Conservation (phyloP, 2,329 filamentous ascomycete species). For the Colletotrichum lentis region DNA sequence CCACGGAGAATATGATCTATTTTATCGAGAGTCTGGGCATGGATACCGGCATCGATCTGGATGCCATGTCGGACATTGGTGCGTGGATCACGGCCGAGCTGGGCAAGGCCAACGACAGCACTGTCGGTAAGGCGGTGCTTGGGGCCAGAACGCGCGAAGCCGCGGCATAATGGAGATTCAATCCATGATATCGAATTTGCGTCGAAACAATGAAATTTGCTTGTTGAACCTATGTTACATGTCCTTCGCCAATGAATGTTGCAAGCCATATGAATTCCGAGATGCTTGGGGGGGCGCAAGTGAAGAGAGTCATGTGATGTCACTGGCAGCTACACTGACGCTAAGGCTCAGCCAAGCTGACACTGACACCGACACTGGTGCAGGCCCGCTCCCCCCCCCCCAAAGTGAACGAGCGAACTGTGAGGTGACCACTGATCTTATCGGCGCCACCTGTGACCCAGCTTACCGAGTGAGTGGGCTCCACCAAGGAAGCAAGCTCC, state of each 20-base stretch:
- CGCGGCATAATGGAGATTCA: conserved; percentile 12
- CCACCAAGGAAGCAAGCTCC: conserved; percentile 52
- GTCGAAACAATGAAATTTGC: background rate
- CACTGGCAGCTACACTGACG: conserved; percentile 41
- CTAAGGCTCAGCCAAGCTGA: conserved; percentile 10
- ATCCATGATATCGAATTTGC: background rate
- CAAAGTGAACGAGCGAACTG: background rate
- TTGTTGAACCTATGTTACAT: background rate
- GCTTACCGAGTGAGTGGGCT: conserved; percentile 41
- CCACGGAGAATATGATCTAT: conserved; percentile 85
- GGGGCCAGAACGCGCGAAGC: conserved; percentile 53
- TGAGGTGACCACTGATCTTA: conserved; percentile 33
- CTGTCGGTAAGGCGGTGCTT: conserved; percentile 71
- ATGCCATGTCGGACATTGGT: conserved; percentile 72
- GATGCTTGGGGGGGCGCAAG: no score
- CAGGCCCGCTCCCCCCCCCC: conserved; percentile 14
- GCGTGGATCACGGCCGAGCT: conserved; percentile 74
- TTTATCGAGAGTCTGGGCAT: conserved; percentile 78
- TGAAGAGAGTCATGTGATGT: conserved; percentile 51
- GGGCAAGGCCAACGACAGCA: conserved; percentile 69
- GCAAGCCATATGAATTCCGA: background rate
- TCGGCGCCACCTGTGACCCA: conserved; percentile 32
- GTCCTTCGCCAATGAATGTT: background rate
- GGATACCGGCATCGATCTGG: conserved; percentile 75
- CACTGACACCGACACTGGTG: conserved; percentile 19